Conservation (phyloP, 768 basidiomycete species). For the Amanita phalloides region DNA sequence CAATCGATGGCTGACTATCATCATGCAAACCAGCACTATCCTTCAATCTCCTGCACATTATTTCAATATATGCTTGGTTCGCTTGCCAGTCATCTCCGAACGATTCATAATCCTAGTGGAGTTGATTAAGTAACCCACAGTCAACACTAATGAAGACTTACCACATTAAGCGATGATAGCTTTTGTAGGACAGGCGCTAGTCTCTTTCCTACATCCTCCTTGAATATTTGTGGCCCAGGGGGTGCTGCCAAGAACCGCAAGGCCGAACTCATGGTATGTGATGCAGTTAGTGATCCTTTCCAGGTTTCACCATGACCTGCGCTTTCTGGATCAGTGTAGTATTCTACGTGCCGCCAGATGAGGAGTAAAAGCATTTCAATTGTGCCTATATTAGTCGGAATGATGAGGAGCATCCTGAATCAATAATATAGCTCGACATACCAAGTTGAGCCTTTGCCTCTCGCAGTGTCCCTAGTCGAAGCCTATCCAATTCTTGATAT, state of each 20-base stretch:
- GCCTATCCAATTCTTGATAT: slow-evolving; percentile 46
- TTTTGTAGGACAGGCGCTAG: slow-evolving; percentile 46
- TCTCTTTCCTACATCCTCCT: slow-evolving; percentile 41
- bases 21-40: slow-evolving; percentile 53
- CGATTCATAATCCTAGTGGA: slow-evolving; percentile 29
- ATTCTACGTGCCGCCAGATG: slow-evolving; percentile 69
- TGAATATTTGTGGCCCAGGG: slow-evolving; percentile 48
- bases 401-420: neutral
- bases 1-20: slow-evolving; percentile 8
- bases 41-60: slow-evolving; percentile 61
- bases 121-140: slow-evolving; percentile 7
- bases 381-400: slow-evolving; percentile 31
- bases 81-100: slow-evolving; percentile 46
- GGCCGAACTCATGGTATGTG: slow-evolving; percentile 30
- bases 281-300: slow-evolving; percentile 2
- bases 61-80: slow-evolving; percentile 62
- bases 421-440: slow-evolving; percentile 18
- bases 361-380: slow-evolving; percentile 74
- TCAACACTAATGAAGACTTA: slow-evolving; percentile 12
- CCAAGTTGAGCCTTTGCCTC: slow-evolving; percentile 48
- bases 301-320: slow-evolving; percentile 1
- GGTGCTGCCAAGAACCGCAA: slow-evolving; percentile 44
- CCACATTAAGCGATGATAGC: slow-evolving; percentile 35
- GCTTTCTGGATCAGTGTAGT: slow-evolving; percentile 36
- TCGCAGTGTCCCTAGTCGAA: slow-evolving; percentile 24